A percentile compares a stretch with the other conserved stretches of the same genome.
These are phyloP conservation scores for Dimocarpus longan DNA, from an alignment of 345 rosid species.

Conservation along the genomic window DNA sequence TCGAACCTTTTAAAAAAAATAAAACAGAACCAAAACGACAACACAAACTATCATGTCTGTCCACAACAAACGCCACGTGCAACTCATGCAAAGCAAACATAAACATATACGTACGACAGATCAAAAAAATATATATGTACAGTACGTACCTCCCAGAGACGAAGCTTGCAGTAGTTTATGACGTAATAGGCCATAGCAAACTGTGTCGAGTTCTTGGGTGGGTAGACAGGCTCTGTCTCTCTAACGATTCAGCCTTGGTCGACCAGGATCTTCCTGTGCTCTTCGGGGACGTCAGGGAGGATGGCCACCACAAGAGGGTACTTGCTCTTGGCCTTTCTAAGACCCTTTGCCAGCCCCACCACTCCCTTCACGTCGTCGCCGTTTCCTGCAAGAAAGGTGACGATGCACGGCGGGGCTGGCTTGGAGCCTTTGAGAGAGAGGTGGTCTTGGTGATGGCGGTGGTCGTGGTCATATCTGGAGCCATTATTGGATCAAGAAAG, in stretches of 20 bases:
- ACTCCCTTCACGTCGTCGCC: conserved; percentile 77
- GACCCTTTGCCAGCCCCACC: conserved; percentile 67
- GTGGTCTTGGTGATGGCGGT: conserved; percentile 12
- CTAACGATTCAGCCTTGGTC: conserved; percentile 58
- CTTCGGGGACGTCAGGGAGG: conserved; percentile 67
- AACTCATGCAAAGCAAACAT: background rate
- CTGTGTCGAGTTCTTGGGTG: conserved; percentile 69
- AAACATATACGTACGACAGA: no score
- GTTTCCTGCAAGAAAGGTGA: conserved; percentile 70
- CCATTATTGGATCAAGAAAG: conserved; percentile 27
- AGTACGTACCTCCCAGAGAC: conserved; percentile 81
- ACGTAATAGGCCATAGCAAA: conserved; percentile 82
- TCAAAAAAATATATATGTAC: no score
- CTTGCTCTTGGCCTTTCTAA: conserved; percentile 51
- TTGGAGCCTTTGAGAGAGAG: no score
- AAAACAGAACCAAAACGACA: no score
- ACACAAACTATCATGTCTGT: no score
- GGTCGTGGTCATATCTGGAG: conserved; percentile 23
- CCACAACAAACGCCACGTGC: no score
- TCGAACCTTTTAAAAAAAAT: no score
- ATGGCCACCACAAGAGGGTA: conserved; percentile 69
- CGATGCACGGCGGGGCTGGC: conserved; percentile 34
- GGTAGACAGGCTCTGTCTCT: conserved; percentile 61
- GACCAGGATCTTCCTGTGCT: conserved; percentile 53
- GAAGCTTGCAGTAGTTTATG: conserved; percentile 77